Evolutionary conservation across 768 basidiomycete species (phyloP).

Genomic region (Tremella mesenterica): DNA sequence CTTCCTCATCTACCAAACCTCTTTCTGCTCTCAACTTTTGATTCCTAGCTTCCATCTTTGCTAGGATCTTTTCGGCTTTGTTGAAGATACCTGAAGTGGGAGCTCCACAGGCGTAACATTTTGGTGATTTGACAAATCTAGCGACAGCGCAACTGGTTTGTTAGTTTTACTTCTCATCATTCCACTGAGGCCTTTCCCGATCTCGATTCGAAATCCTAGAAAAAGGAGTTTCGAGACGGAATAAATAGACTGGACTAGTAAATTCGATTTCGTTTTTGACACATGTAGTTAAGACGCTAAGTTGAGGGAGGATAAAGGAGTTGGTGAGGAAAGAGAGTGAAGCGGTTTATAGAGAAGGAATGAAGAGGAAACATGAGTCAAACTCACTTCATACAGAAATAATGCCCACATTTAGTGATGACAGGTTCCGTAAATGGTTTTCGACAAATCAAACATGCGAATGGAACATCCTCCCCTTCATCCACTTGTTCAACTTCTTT

Average conservation of each 20-base stretch:
- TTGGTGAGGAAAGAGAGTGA: neutral
- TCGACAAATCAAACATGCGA: conserved; percentile 95
- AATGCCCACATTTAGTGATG: conserved; percentile 92
- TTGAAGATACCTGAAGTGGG: conserved; percentile 96
- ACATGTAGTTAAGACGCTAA: too few relatives aligned
- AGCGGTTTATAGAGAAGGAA: neutral
- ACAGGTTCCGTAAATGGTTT: conserved; percentile 91
- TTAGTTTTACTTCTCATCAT: conserved; percentile 3
- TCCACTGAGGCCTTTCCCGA: too few relatives aligned
- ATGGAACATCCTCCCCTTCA: conserved; percentile 78
- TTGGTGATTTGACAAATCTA: conserved; percentile 76
- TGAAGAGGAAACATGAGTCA: neutral
- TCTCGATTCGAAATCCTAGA: too few relatives aligned
- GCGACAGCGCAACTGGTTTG: conserved; percentile 81
- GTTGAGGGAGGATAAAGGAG: too few relatives aligned
- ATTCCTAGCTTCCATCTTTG: conserved; percentile 69
- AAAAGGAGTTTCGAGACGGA: too few relatives aligned
- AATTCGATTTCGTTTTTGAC: too few relatives aligned
- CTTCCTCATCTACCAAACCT: conserved; percentile 44
- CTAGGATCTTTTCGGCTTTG: conserved; percentile 77
- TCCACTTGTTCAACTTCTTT: conserved; percentile 46
- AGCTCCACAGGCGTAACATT: conserved; percentile 87
- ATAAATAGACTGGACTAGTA: too few relatives aligned
- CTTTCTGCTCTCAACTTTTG: conserved; percentile 49
- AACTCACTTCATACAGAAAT: conserved; percentile 69